Base-by-base conservation (phyloP, 164 flowering plant species). In the Pachysandra terminalis region DNA sequence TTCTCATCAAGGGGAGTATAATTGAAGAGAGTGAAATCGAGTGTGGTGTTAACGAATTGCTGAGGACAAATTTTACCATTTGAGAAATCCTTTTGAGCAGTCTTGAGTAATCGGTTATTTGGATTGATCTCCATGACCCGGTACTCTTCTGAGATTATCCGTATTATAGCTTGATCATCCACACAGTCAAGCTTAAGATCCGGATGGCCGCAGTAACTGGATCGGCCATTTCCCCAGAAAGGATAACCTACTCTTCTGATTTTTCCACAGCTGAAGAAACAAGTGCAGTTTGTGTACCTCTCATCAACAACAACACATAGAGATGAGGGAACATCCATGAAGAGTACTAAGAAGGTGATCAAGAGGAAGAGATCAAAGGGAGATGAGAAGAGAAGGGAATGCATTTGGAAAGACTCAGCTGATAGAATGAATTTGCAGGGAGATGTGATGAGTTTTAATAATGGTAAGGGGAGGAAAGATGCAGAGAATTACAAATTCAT, bases 231-330 rank as follows among this genome's bases (percentile, higher is more conserved):
- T n/a, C n/a, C n/a, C n/a, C n/a, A n/a, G n/a, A n/a, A n/a, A n/a
- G n/a, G 65, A 35, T 66, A 72, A 26, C 61, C 21, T 21, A 72
- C 35, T 21, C 10, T 19, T 27, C 1, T 13, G 9, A 60, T 24
- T 6, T 40, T 24, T 53, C 74, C 70, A 6, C 70, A 66, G 27
- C 56, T 19, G 74, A 65, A 71, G 26, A 22, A 1, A 56, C 14
- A 2, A 9, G 45, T 40, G 45, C 45, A 40, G 45, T 10, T 5
- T 5, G 45, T 5, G 6, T 60, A 62, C 57, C 40, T 26, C 32
- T 62, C 55, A 10, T 45, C 37, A 27, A 22, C 48, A 16, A n/a
- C 40, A 13, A 22, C n/a, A 17, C 6, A n/a, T n/a, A 45, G 1
- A 40, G 7, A 40, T 40, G 10, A 40, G 5, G 45, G 45, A 40